Percentiles rank a stretch among this genome's conserved stretches.
phyloP scores from a whole-genome alignment of 2,329 filamentous ascomycete genomes.

The Dryadomyces sulphureus region DNA sequence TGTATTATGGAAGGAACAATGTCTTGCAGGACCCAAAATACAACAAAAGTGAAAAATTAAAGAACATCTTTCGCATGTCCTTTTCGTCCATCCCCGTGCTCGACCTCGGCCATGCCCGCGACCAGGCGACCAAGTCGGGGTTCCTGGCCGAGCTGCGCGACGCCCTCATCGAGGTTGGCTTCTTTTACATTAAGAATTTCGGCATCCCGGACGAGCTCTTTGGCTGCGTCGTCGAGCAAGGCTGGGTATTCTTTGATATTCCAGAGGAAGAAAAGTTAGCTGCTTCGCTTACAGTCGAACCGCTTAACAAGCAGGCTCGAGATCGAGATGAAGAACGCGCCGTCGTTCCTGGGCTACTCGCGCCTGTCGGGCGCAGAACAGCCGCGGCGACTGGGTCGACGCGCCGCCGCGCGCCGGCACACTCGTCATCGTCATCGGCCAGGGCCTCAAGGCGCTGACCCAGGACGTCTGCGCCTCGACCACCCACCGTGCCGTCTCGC shows the following conservation, averaged over 20 bases:
- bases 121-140: conserved; percentile 50
- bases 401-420: conserved; percentile 62
- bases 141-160: conserved; percentile 60
- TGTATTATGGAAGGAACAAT: background rate
- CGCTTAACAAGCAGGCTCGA: conserved; percentile 28
- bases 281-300: background rate
- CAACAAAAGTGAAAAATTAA: background rate
- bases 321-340: conserved; percentile 60
- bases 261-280: conserved; percentile 57
- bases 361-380: conserved; percentile 60
- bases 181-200: conserved; percentile 71
- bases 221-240: conserved; percentile 49
- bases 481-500: conserved; percentile 71
- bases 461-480: conserved; percentile 70
- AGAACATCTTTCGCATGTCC: conserved; percentile 31
- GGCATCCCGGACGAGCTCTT: conserved; percentile 54
- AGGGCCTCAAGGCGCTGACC: conserved; percentile 75
- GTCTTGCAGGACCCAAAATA: background rate
- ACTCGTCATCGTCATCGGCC: conserved; percentile 75
- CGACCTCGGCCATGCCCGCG: conserved; percentile 52
- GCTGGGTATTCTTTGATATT: conserved; percentile 62
- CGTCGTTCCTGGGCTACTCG: conserved; percentile 58
- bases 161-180: conserved; percentile 75
- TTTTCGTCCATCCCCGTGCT: conserved; percentile 68
- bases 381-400: conserved; percentile 65